Conservation (phyloP, 345 rosid genomes). For the Acer yangbiense region DNA sequence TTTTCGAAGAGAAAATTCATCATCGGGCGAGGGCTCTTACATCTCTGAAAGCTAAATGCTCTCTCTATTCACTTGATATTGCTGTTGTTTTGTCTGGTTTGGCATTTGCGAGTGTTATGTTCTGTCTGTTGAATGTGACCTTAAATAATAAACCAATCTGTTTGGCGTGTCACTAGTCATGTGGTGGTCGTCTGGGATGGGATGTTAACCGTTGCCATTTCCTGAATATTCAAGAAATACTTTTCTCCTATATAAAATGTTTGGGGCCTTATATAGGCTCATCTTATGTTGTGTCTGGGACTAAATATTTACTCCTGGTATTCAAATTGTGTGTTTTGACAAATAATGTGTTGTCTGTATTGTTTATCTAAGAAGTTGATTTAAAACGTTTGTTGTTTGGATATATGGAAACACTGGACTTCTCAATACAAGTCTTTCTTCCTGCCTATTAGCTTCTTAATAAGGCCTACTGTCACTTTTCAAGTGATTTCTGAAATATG, state of each 20-base stretch:
- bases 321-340: not conserved
- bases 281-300: not conserved
- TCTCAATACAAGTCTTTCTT: too few relatives aligned
- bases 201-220: not conserved
- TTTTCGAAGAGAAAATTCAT: constrained; percentile 33
- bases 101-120: not conserved
- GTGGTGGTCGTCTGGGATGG: not conserved
- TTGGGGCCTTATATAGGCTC: too few relatives aligned
- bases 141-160: not conserved
- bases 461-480: too few relatives aligned
- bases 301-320: not conserved
- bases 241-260: not conserved
- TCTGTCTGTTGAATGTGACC: not conserved
- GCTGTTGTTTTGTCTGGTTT: not conserved
- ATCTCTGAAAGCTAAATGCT: constrained; percentile 53
- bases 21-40: constrained; percentile 52
- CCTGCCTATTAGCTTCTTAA: too few relatives aligned
- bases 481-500: too few relatives aligned
- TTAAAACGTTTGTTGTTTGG: too few relatives aligned
- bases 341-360: too few relatives aligned
- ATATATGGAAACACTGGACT: too few relatives aligned
- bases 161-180: not conserved
- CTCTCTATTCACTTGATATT: not conserved
- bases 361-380: too few relatives aligned
- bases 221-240: too few relatives aligned